Conservation (phyloP, 352 stramenopile species). For the Phytophthora palmivora region DNA sequence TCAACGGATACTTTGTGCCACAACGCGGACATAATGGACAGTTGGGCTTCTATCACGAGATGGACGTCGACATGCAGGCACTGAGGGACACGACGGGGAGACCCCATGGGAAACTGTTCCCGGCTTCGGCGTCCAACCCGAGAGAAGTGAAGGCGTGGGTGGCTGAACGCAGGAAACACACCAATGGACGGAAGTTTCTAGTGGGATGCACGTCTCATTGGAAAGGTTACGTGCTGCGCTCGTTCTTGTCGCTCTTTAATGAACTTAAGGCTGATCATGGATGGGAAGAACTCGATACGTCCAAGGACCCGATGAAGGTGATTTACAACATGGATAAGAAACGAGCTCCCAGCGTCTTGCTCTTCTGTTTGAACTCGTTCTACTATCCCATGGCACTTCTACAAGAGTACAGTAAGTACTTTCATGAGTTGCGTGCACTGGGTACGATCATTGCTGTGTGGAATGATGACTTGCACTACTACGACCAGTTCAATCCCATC, state of each 20-base stretch:
- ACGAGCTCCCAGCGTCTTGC: slow-evolving; percentile 66
- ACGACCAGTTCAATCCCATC: slow-evolving; percentile 76
- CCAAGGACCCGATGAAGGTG: slow-evolving; percentile 55
- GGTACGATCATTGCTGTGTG: slow-evolving; percentile 77
- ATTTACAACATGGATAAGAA: slow-evolving; percentile 74
- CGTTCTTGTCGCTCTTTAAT: slow-evolving; percentile 72
- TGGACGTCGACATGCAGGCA: slow-evolving; percentile 74
- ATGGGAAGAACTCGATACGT: slow-evolving; percentile 72
- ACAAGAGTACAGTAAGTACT: slow-evolving; percentile 68
- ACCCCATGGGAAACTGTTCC: slow-evolving; percentile 54
- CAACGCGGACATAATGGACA: slow-evolving; percentile 51
- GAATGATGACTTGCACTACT: slow-evolving; percentile 86
- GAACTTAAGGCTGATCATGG: slow-evolving; percentile 66
- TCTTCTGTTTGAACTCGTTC: slow-evolving; percentile 86
- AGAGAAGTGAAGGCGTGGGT: slow-evolving; percentile 73
- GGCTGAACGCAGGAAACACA: slow-evolving; percentile 60
- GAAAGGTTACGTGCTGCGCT: slow-evolving; percentile 70
- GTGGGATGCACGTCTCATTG: slow-evolving; percentile 71
- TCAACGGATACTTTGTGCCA: slow-evolving; percentile 53
- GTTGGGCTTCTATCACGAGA: slow-evolving; percentile 83
- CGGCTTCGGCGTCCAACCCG: slow-evolving; percentile 40
- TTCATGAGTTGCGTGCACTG: slow-evolving; percentile 68
- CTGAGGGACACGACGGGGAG: slow-evolving; percentile 45
- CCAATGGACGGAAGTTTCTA: slow-evolving; percentile 77
- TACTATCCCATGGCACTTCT: slow-evolving; percentile 70